A percentile compares a stretch with the other conserved stretches of the same genome.
Evolutionary conservation across 176 grass and related monocot species (phyloP).

Genomic region (Carex myosuroides): DNA sequence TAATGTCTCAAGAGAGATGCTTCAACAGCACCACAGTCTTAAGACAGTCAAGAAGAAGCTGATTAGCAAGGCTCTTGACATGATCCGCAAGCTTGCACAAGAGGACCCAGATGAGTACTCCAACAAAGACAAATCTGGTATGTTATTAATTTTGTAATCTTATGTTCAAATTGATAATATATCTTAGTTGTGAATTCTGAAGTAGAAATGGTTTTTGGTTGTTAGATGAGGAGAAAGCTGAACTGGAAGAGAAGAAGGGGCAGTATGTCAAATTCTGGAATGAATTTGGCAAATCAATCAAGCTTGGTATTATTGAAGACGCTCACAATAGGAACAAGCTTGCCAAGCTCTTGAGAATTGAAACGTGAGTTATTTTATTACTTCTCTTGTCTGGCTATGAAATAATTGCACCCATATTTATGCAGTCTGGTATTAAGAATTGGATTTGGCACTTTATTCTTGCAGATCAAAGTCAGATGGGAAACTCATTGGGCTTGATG

Average conservation of each 20-base stretch:
- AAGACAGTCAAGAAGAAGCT: slow-evolving; percentile 99
- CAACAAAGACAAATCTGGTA: slow-evolving; percentile 97
- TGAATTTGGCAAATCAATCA: slow-evolving; percentile 97
- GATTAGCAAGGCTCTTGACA: slow-evolving; percentile 92
- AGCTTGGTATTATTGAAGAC: slow-evolving; percentile 97
- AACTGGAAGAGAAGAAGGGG: slow-evolving; percentile 78
- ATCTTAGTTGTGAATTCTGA: neutral
- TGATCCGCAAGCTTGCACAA: slow-evolving; percentile 86
- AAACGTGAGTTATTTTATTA: slow-evolving; percentile 42
- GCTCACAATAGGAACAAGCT: slow-evolving; percentile 97
- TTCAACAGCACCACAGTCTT: slow-evolving; percentile 92
- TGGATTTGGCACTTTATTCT: slow-evolving; percentile 16
- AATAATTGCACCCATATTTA: neutral
- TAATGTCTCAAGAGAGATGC: slow-evolving; percentile 95
- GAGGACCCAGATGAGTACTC: slow-evolving; percentile 84
- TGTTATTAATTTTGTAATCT: neutral
- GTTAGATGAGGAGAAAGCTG: slow-evolving; percentile 62
- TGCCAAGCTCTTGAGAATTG: slow-evolving; percentile 92
- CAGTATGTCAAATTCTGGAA: slow-evolving; percentile 95
- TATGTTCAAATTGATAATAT: neutral
- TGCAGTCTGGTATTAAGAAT: slow-evolving; percentile 1
- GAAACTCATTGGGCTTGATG: slow-evolving; percentile 91
- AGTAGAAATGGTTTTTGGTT: neutral
- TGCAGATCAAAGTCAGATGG: slow-evolving; percentile 92
- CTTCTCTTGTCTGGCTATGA: neutral